A percentile compares a stretch with the other conserved stretches of the same genome.
Evolutionary conservation across 805 yeast species (phyloP).

Genomic region (Barnettozyma botsteinii): DNA sequence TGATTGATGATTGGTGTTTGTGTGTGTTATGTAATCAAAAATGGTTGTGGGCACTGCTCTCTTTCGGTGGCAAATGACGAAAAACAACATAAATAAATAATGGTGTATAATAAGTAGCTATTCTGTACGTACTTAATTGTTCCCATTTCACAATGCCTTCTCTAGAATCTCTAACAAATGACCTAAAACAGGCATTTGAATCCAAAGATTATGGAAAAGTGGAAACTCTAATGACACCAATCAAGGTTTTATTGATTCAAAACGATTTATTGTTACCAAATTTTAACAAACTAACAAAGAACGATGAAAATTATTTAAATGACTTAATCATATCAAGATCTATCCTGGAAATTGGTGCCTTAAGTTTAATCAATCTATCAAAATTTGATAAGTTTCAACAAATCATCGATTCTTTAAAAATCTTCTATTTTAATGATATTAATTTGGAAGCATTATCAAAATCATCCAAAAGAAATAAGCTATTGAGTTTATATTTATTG

Average conservation of each 20-base stretch:
- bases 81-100: no score
- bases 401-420: slow-evolving; percentile 65
- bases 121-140: no score
- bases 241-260: slow-evolving; percentile 76
- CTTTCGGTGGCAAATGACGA: no score
- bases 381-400: slow-evolving; percentile 66
- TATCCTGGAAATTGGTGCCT: slow-evolving; percentile 83
- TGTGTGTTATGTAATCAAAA: no score
- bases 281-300: slow-evolving; percentile 27
- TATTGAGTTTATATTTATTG: slow-evolving; percentile 71
- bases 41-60: no score
- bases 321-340: slow-evolving; percentile 77
- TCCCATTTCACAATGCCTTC: slow-evolving; percentile 40
- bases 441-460: slow-evolving; percentile 30
- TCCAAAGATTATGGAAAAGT: slow-evolving; percentile 57
- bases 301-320: slow-evolving; percentile 37
- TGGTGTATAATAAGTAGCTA: no score
- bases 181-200: slow-evolving; percentile 61
- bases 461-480: slow-evolving; percentile 62
- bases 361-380: slow-evolving; percentile 61
- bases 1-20: no score
- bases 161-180: slow-evolving; percentile 62
- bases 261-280: slow-evolving; percentile 72
- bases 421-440: slow-evolving; percentile 54
- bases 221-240: slow-evolving; percentile 54